Percentiles rank a stretch among this genome's conserved stretches.
These are phyloP conservation scores for Cavenderia fasciculata DNA, from an alignment of 78 protist genomes.

Conservation along the genomic window DNA sequence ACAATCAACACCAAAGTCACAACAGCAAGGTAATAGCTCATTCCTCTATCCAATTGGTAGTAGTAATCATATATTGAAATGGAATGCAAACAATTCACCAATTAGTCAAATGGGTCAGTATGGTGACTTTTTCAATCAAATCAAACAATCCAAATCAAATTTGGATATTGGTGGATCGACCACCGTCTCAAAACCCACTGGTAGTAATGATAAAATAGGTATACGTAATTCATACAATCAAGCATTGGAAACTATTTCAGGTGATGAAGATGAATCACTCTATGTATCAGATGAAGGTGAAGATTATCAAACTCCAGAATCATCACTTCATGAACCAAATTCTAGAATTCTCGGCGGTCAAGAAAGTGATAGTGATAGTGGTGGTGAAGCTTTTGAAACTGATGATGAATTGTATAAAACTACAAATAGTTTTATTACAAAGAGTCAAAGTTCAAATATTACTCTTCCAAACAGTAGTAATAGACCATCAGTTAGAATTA, in stretches of 20 bases:
- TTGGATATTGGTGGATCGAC: slow-evolving; percentile 36
- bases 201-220: background rate
- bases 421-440: background rate
- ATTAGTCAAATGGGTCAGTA: background rate
- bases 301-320: slow-evolving; percentile 45
- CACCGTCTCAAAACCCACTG: background rate
- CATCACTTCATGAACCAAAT: slow-evolving; percentile 9
- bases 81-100: slow-evolving; percentile 39
- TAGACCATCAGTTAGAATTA: background rate
- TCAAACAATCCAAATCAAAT: slow-evolving; percentile 31
- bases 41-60: slow-evolving; percentile 40
- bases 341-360: background rate
- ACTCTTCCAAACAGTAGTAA: background rate
- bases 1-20: slow-evolving; percentile 20
- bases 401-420: slow-evolving; percentile 13
- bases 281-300: slow-evolving; percentile 20
- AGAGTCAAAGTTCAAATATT: background rate
- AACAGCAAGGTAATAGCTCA: too few relatives aligned
- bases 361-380: background rate
- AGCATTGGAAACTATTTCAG: too few relatives aligned
- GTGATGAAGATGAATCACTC: background rate
- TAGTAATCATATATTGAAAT: slow-evolving; percentile 18
- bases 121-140: background rate
- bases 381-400: background rate
- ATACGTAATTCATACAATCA: too few relatives aligned